Base-by-base conservation (phyloP, 768 basidiomycete genomes). In the Termitomyces sp. region DNA sequence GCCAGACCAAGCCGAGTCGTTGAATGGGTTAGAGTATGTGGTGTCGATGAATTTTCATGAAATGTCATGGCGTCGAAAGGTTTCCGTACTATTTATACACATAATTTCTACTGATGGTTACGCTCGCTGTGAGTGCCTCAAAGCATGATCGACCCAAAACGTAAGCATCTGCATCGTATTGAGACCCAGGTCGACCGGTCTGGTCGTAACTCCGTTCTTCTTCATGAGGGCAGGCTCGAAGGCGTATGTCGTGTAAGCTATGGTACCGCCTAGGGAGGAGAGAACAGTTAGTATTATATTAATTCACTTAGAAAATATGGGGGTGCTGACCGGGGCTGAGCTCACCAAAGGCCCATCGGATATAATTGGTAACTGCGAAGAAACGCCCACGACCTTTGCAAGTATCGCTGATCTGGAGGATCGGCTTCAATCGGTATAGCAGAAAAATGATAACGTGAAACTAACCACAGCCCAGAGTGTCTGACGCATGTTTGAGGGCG, bases 391-490 rank as follows among this genome's bases (percentile, higher is more conserved):
- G 60, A 46, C 58, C 58, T 51, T 63, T 58, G 52, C 63, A 65
- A 9, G 60, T 57, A 40, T 69, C 66, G 31, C 63, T 60, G 25
- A 65, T 58, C 68, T 68, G 23, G 17, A 7, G 42, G 14, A n/a
- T 32, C 7, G 25, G 0, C 3, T 25, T 32, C 31, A 10, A 21
- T 25, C 31, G 38, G 14, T 21, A 27, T 34, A 34, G 12, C 32
- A 37, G 23, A 34, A 27, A n/a, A 44, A 38, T 12, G 12, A n/a
- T 19, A 5, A n/a, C 16, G 25, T 5, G 25, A n/a, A 40, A 56
- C 66, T 56, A 37, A 68, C 68, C 31, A 69, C 61, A 31, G 68
- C 67, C 68, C 67, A 69, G 6, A 69, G 50, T 11, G 62, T 62
- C 38, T 68, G 57, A 16, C 61, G 43, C 31, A 63, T 53, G 11